Conservation (phyloP, 2,329 filamentous ascomycete genomes). For the Lasiodiplodia sp. region DNA sequence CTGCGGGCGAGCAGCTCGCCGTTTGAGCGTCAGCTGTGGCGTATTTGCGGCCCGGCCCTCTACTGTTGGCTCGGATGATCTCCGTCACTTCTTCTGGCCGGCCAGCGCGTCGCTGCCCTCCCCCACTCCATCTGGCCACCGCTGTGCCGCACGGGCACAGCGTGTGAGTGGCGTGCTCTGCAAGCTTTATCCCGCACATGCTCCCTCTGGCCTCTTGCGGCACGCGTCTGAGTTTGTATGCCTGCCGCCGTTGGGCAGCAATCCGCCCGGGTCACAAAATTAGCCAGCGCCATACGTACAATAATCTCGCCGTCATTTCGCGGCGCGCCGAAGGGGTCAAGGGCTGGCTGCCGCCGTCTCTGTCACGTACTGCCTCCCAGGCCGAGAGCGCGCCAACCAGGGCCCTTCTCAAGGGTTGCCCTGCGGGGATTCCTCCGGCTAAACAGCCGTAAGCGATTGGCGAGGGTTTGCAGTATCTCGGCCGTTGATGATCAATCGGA, state of each 20-base stretch:
- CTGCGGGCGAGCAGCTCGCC: conserved; percentile 17
- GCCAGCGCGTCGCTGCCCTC: conserved; percentile 1
- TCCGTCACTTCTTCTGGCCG: conserved; percentile 15
- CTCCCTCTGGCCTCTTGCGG: conserved; percentile 27
- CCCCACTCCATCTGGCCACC: not conserved
- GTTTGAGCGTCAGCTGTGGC: conserved; percentile 20
- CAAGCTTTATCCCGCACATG: conserved; percentile 27
- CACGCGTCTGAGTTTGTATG: conserved; percentile 28
- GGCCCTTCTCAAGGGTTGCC: conserved; percentile 17
- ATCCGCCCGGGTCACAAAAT: conserved; percentile 24
- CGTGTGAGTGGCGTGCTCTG: conserved; percentile 26
- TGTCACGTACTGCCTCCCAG: conserved; percentile 1
- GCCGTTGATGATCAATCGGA: conserved; percentile 44
- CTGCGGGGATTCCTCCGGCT: conserved; percentile 28
- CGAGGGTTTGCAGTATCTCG: conserved; percentile 46
- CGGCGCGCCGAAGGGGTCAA: conserved; percentile 3
- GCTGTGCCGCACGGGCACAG: conserved; percentile 25
- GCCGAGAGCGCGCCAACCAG: conserved; percentile 7
- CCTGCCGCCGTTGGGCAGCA: conserved; percentile 27
- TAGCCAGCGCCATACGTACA: conserved; percentile 25
- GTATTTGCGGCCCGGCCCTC: conserved; percentile 26
- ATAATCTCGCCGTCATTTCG: conserved; percentile 26
- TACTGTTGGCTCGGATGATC: conserved; percentile 22
- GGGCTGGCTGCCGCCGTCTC: conserved; percentile 9
- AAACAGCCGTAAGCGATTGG: conserved; percentile 37